Evolutionary conservation across 441 rosid species (phyloP).

Genomic region (Cnidoscolus chayamansa): DNA sequence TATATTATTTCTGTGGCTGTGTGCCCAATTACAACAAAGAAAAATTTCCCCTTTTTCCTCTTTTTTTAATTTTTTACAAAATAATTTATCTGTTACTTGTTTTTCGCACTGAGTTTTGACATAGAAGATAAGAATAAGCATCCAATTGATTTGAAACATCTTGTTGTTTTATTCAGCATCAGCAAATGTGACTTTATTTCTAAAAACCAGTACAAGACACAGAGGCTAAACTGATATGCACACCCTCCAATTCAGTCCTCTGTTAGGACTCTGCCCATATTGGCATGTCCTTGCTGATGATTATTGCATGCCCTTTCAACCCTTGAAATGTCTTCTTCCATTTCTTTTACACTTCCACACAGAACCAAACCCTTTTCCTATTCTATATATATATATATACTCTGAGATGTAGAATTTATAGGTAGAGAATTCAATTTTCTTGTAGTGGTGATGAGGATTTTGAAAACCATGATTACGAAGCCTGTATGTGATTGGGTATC

Average conservation of each 20-base stretch:
- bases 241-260: too few relatives aligned
- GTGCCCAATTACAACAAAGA: not conserved
- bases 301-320: not conserved
- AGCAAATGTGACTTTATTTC: not conserved
- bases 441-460: not conserved
- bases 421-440: too few relatives aligned
- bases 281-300: not conserved
- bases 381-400: not conserved
- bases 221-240: not conserved
- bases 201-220: not conserved
- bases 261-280: not conserved
- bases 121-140: constrained; percentile 2
- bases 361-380: not conserved
- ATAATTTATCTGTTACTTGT: not conserved
- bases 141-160: not conserved
- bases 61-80: not conserved
- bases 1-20: not conserved
- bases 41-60: not conserved
- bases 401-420: too few relatives aligned
- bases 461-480: not conserved
- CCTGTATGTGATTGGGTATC: not conserved
- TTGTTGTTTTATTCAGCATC: not conserved
- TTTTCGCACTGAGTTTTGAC: not conserved
- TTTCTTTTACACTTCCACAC: not conserved
- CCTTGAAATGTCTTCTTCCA: not conserved